Evolutionary conservation across 2,329 filamentous ascomycete species (phyloP), one percentile per base, ranked within the genome.

Genomic region (Akanthomyces dipterigenus): DNA sequence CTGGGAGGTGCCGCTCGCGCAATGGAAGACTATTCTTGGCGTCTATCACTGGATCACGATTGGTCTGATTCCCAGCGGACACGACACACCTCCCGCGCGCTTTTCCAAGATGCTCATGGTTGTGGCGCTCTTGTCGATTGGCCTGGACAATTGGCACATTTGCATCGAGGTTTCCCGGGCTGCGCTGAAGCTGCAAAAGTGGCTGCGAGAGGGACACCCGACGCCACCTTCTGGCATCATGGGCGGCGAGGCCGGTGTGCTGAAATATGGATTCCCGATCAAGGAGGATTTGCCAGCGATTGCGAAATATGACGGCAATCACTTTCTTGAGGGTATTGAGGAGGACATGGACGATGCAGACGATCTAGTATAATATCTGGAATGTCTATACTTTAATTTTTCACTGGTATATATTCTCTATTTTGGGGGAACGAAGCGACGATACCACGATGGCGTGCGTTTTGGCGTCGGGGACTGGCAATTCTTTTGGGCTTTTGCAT

Each of bases 41-140:
- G 75, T 84, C 16, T 79, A 80, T 59, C 70, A 75, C 55, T 83
- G 80, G 80, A 69, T 80, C 26, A 70, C 78, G 64, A 63, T 81
- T 51, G 72, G 75, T 9, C 68, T 81, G 11, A 70, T 75, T 18
- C 73, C 78, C 9, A 70, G 73, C 40, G 75, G 75, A 46, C 72
- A 77, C 49, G 66, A 68, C 4, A 72, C 72, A 14, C 70, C 75
- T 1, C 75, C 77, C 28, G 76, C 75, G 28, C 73, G 78, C 18
- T 79, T 80, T 57, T 73, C 79, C 64, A 80, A 78, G 71, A 78
- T 75, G 40, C 69, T 80, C 63, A 70, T 80, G 31, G 74, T 76
- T 16, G 70, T 75, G 9, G 76, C 74, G 5, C 70, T 78, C 45
- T 73, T 80, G 63, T 77, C 79, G 57, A 74, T 80, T 60, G 76